Evolutionary conservation across 306 rosid species (phyloP).

Genomic region (barrel medic (Medicago truncatula)): DNA sequence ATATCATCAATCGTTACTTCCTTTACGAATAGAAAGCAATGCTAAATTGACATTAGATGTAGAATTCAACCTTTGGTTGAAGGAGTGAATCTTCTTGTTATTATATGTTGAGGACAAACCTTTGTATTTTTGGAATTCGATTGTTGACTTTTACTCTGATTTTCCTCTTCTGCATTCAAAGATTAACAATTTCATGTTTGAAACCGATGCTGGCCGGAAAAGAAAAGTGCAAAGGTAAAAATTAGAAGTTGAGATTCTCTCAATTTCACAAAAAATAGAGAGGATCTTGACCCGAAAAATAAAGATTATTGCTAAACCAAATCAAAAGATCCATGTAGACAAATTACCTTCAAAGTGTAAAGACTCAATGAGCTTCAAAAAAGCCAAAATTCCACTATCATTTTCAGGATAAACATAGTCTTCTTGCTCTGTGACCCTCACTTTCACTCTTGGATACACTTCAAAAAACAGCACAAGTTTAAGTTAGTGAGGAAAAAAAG

Average conservation of each 20-base stretch:
- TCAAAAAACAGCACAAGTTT: constrained; percentile 26
- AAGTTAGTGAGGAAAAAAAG: constrained; percentile 11
- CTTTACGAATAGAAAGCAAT: neutral
- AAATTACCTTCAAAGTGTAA: constrained; percentile 43
- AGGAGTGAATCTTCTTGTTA: constrained; percentile 41
- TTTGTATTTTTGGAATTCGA: constrained; percentile 47
- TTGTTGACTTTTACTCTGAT: constrained; percentile 27
- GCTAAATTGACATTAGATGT: neutral
- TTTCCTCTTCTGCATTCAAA: constrained; percentile 44
- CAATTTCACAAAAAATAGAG: neutral
- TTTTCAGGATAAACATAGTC: constrained; percentile 38
- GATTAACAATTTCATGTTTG: neutral
- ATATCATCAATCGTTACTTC: neutral
- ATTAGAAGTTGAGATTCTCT: neutral
- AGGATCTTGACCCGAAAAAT: neutral
- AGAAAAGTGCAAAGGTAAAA: neutral
- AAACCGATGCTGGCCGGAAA: neutral
- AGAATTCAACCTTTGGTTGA: constrained; percentile 49
- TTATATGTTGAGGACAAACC: constrained; percentile 24
- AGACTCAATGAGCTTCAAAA: constrained; percentile 42
- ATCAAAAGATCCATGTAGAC: neutral
- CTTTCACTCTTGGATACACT: constrained; percentile 67
- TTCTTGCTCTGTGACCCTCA: constrained; percentile 50
- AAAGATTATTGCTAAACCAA: constrained; percentile 12
- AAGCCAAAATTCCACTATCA: constrained; percentile 34